Conservation (phyloP, 495 filamentous ascomycete genomes). For the Aspergillus ellipticus region DNA sequence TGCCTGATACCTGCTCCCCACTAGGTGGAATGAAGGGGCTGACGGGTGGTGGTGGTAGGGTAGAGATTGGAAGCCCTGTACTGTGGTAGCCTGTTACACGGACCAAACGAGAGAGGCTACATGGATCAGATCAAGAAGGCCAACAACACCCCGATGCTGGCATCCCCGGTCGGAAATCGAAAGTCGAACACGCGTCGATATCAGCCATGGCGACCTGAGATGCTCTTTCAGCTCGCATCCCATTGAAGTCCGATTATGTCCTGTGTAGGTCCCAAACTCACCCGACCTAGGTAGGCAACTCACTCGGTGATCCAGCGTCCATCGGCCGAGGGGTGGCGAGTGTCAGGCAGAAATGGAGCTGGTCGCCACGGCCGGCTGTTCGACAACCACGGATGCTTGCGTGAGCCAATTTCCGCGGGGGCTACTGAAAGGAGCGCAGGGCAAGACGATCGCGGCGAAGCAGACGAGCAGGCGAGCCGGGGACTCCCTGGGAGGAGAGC, state of each 20-base stretch:
- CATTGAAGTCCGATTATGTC: not conserved
- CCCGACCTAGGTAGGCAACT: not conserved
- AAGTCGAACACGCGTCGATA: not conserved
- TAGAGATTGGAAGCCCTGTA: not conserved
- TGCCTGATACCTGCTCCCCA: not conserved
- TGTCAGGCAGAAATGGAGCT: constrained; percentile 3
- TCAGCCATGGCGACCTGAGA: not conserved
- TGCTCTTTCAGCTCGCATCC: not conserved
- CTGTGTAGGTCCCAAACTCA: not conserved
- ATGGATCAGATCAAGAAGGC: not conserved
- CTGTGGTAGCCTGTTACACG: not conserved
- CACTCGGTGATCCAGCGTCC: not conserved
- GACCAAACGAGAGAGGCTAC: not conserved
- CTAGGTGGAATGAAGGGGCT: not conserved
- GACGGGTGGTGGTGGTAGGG: no score
- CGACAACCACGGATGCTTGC: not conserved
- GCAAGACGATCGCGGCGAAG: not conserved
- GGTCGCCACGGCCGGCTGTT: not conserved
- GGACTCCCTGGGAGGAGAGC: no score
- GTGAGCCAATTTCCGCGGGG: not conserved
- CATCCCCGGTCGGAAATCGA: not conserved
- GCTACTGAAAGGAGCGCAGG: not conserved
- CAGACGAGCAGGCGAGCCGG: not conserved
- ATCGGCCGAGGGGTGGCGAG: constrained; percentile 1
- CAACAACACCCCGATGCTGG: not conserved